Conservation (phyloP, 140 eudicot species). For the Stevia rebaudiana region DNA sequence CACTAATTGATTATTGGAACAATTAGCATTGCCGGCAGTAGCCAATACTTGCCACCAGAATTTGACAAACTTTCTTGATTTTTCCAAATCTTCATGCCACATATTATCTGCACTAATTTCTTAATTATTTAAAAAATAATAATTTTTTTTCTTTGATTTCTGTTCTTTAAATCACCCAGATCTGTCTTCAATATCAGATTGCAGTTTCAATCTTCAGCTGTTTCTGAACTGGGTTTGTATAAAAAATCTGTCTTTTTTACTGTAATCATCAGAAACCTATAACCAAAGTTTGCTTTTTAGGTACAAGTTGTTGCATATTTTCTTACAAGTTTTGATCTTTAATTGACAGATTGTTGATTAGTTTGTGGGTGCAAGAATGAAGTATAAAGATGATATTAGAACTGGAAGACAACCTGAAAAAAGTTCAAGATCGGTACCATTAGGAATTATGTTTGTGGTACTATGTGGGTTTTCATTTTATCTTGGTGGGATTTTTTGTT, state of each 20-base stretch:
- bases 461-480: constrained; percentile 83
- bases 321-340: constrained; percentile 16
- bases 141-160: constrained; percentile 13
- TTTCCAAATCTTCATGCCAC: constrained; percentile 28
- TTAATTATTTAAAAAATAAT: background rate
- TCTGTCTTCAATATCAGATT: constrained; percentile 1
- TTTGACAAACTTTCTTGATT: constrained; percentile 27
- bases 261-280: background rate
- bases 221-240: constrained; percentile 10
- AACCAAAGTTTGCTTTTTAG: constrained; percentile 11
- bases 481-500: constrained; percentile 81
- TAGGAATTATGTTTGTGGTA: constrained; percentile 47
- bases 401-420: constrained; percentile 45
- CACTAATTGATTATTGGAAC: constrained; percentile 10
- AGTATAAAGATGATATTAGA: constrained; percentile 62
- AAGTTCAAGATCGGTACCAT: constrained; percentile 49
- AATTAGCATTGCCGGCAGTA: constrained; percentile 26
- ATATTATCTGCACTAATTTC: constrained; percentile 37
- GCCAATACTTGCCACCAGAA: constrained; percentile 32
- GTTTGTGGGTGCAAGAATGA: constrained; percentile 38
- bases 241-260: constrained; percentile 2
- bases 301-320: background rate
- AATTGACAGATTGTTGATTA: constrained; percentile 32
- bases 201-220: background rate
- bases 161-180: constrained; percentile 15